These are phyloP conservation scores for Aspergillus costaricaensis DNA, from an alignment of 2,329 filamentous ascomycete species.

Conservation along the genomic window DNA sequence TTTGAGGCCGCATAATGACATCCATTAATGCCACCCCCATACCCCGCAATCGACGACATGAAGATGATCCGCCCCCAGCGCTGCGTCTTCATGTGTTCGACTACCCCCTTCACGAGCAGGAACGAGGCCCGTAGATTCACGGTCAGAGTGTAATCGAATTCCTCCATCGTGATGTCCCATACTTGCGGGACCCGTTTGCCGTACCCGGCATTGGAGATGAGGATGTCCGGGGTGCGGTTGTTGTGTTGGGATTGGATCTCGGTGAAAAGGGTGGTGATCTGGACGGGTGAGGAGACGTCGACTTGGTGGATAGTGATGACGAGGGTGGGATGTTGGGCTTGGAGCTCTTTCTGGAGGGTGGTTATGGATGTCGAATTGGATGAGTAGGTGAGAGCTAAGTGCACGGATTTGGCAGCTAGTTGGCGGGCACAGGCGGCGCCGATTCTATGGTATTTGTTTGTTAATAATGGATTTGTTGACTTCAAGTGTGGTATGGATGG, in stretches of 20 bases:
- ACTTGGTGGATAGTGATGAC: slow-evolving; percentile 59
- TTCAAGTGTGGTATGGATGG: too few species aligned
- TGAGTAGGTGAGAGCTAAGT: slow-evolving; percentile 62
- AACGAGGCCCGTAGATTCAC: slow-evolving; percentile 66
- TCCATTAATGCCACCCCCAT: slow-evolving; percentile 66
- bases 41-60: slow-evolving; percentile 64
- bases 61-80: slow-evolving; percentile 66
- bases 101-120: slow-evolving; percentile 60
- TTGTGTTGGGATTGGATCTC: slow-evolving; percentile 56
- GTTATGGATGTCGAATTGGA: slow-evolving; percentile 52
- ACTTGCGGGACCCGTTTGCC: slow-evolving; percentile 61
- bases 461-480: too few species aligned
- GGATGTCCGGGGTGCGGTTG: slow-evolving; percentile 60
- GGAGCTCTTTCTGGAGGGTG: slow-evolving; percentile 47
- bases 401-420: slow-evolving; percentile 54
- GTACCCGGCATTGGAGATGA: slow-evolving; percentile 67
- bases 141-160: slow-evolving; percentile 64
- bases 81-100: slow-evolving; percentile 62
- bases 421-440: slow-evolving; percentile 60
- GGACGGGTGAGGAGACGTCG: slow-evolving; percentile 57
- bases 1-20: slow-evolving; percentile 63
- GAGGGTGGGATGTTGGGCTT: slow-evolving; percentile 34
- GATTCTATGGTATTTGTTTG: slow-evolving; percentile 48
- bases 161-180: slow-evolving; percentile 62
- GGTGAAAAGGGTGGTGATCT: slow-evolving; percentile 57